Base-by-base conservation (phyloP, 2,329 filamentous ascomycete genomes). In the Pezicula neosporulosa region DNA sequence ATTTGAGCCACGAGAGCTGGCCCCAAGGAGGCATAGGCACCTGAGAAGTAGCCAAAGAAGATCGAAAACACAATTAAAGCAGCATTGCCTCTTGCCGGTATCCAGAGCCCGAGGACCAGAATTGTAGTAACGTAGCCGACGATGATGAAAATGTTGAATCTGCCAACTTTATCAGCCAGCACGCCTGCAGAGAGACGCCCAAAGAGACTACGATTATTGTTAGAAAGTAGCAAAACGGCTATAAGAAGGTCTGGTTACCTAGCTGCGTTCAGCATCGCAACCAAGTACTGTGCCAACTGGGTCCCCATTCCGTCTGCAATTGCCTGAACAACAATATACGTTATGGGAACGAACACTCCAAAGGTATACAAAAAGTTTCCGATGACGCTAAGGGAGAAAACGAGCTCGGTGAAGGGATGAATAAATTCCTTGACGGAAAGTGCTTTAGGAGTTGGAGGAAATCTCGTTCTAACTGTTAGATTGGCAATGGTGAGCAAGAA, bases 321-420 rank as follows among this genome's bases (percentile, higher is more conserved):
- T 0, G 75, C 77, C 47, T 76, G 62, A 2, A 75, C 38, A 19
- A 52, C 41, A 27, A 59, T 61, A 53, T 73, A 82, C 53, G 70
- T 73, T 52, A 76, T 71, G 4, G 78, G 77, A 15, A 80, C 58
- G 58, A 79, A 80, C 47, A 77, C 71, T 19, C 76, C 77, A 38
- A 70, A 64, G 62, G 70, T 69, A 59, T 76, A 63, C 53, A 74
- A 56, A 59, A 72, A 74, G 27, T 68, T 67, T 16, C 61, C 67
- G 19, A 65, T 28, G 42, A 66, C 60, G n/a, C 65, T 55, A 28
- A 71, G 54, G 18, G 65, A 24, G 57, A 65, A 72, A 2, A 63
- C 58, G 2, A 62, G 4, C 51, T 72, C 70, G 3, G 43, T 55
- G 39, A 72, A 70, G 1, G 68, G 67, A 18, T 54, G 47, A 15